These are phyloP conservation scores for Aspergillus aculeatus DNA, from an alignment of 2,329 filamentous ascomycete species.

Conservation along the genomic window DNA sequence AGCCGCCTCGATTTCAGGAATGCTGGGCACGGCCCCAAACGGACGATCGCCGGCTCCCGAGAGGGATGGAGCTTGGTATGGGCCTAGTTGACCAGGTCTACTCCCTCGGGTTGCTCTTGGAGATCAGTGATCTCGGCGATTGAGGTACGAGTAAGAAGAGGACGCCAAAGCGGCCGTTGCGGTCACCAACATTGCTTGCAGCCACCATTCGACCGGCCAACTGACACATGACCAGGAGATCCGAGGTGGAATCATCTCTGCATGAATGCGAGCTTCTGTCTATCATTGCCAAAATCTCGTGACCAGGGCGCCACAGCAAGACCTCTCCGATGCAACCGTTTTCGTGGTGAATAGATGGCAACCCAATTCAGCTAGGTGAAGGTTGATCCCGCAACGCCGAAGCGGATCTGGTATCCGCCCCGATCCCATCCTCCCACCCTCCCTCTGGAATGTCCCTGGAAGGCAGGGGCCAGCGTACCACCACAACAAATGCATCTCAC, in stretches of 20 bases:
- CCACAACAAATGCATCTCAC: neutral
- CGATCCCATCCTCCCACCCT: neutral
- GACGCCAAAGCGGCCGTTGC: neutral
- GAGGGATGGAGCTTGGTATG: neutral
- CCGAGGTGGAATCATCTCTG: too few relatives aligned
- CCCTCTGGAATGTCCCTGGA: neutral
- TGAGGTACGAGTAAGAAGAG: neutral
- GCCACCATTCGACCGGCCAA: neutral
- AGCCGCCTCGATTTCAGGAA: slow-evolving; percentile 1
- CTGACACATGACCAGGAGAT: neutral
- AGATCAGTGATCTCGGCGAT: neutral
- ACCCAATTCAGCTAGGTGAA: neutral
- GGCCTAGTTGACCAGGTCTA: neutral
- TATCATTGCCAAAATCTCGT: neutral
- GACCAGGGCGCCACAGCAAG: neutral
- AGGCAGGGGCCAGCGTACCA: neutral
- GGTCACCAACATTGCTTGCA: neutral
- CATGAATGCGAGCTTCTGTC: too few relatives aligned
- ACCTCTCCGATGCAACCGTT: neutral
- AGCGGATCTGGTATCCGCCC: neutral
- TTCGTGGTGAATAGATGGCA: neutral
- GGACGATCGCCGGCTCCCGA: neutral
- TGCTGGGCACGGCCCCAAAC: neutral
- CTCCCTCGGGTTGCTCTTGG: neutral
- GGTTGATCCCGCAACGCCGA: neutral